Evolutionary conservation across 139 green algal species (phyloP).

Genomic region (Closterium sp.): DNA sequence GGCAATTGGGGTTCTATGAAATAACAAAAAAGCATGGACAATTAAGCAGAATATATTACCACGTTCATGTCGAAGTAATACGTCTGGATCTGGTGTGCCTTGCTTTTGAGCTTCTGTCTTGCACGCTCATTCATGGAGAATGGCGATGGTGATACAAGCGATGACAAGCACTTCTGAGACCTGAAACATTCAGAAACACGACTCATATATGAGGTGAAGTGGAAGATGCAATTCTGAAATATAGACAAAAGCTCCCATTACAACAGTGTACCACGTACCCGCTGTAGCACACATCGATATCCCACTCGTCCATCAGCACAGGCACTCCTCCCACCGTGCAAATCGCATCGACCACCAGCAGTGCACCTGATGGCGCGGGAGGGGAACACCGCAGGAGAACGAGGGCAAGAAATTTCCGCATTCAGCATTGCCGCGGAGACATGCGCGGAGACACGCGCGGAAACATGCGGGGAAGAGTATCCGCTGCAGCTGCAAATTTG

Average conservation of each 20-base stretch:
- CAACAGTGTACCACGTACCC: conserved; percentile 37
- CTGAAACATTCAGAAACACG: conserved; percentile 56
- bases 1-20: no score
- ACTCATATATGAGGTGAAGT: conserved; percentile 16
- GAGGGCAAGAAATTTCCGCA: no score
- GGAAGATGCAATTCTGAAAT: no score
- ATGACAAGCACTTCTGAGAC: conserved; percentile 83
- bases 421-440: no score
- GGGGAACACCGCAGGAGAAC: not conserved
- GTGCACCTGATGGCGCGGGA: conserved; percentile 46
- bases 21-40: no score
- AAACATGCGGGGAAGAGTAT: no score
- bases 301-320: conserved; percentile 52
- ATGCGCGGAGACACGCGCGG: no score
- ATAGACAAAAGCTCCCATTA: no score
- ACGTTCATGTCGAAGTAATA: conserved; percentile 53
- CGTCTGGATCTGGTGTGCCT: conserved; percentile 15
- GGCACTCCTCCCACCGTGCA: conserved; percentile 83
- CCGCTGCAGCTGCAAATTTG: no score
- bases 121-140: conserved; percentile 43
- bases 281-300: conserved; percentile 31
- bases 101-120: conserved; percentile 27
- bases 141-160: conserved; percentile 54
- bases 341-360: conserved; percentile 93
- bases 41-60: no score